Base-by-base conservation (phyloP, 1,284 basidiomycete species). In the Trametes sp. region DNA sequence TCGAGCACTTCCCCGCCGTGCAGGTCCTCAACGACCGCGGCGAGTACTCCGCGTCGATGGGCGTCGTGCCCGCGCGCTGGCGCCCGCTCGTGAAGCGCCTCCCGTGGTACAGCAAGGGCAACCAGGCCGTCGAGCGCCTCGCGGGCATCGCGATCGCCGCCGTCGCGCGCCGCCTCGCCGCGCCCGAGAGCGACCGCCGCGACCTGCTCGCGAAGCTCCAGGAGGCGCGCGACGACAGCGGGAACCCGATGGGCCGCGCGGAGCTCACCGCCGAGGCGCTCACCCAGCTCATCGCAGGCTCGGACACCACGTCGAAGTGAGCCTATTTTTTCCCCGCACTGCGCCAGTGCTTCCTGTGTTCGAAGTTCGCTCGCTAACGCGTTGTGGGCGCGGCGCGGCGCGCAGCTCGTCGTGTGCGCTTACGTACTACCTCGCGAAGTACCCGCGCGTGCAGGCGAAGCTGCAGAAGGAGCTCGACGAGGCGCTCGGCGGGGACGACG, bases 21-120 rank as follows among this genome's bases (percentile, higher is more conserved):
- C 80, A 91, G 72, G 94, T 96, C 66, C 84, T 98, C 59, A 96
- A 97, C 75, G 90, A 91, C 62, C 90, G 95, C 24, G 95, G 95
- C 59, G 94, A 96, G 74, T 96, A 84, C 75, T 91, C 90, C 2
- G 92, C 93, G 50, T 88, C 93, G 0, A 87, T 96, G 80, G 95
- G 95, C 41, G 86, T 88, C 13, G 80, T 96, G 21, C 92, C 94
- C 0, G 81, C 85, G 0, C 87, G 82, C 79, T 85, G 88, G 81
- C 85, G 92, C 41, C 92, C 92, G 0, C 77, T 83, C 67, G 86
- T 85, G 46, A 84, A 84, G 67, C 80, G 83, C 52, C 73, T 76
- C 56, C 93, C 93, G 3, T 95, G 94, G 92, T 96, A 89, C 78
- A 79, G 82, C 33, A 82, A 84, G 59, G 92, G 95, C 24, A 79